These are phyloP conservation scores for Dujonia santamariae DNA, from an alignment of 1,139 yeast genomes.

Conservation along the genomic window DNA sequence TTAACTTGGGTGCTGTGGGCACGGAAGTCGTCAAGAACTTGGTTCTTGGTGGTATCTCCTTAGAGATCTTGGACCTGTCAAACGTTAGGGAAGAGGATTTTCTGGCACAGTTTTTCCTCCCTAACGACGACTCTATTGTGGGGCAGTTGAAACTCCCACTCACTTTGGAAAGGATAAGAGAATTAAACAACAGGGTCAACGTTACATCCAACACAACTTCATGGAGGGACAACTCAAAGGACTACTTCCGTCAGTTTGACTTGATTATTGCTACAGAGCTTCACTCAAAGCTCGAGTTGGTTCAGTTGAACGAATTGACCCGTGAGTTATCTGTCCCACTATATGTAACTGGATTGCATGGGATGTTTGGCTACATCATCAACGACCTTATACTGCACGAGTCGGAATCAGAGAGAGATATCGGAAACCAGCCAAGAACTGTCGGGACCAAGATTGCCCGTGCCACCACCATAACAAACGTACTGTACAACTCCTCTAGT, in stretches of 20 bases:
- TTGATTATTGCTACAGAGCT: slow-evolving; percentile 76
- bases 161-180: slow-evolving; percentile 54
- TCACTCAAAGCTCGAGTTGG: slow-evolving; percentile 32
- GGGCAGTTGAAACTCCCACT: slow-evolving; percentile 57
- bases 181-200: slow-evolving; percentile 75
- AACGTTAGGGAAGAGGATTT: slow-evolving; percentile 60
- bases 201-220: slow-evolving; percentile 38
- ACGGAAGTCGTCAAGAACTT: slow-evolving; percentile 81
- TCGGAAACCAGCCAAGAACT: slow-evolving; percentile 51
- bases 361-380: slow-evolving; percentile 79
- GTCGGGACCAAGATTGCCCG: slow-evolving; percentile 42
- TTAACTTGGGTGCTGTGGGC: slow-evolving; percentile 71
- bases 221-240: slow-evolving; percentile 22
- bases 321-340: slow-evolving; percentile 60
- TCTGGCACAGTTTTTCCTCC: slow-evolving; percentile 77
- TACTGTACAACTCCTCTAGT: slow-evolving; percentile 27
- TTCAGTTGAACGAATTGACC: slow-evolving; percentile 48
- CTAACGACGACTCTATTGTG: slow-evolving; percentile 42
- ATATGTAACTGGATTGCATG: slow-evolving; percentile 68
- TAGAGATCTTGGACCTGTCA: slow-evolving; percentile 66
- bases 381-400: slow-evolving; percentile 72
- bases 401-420: slow-evolving; percentile 37
- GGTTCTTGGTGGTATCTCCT: slow-evolving; percentile 79
- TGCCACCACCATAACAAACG: slow-evolving; percentile 51
- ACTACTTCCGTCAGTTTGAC: slow-evolving; percentile 59